Base-by-base conservation (phyloP, 768 basidiomycete genomes). In the Crepidotus variabilis region DNA sequence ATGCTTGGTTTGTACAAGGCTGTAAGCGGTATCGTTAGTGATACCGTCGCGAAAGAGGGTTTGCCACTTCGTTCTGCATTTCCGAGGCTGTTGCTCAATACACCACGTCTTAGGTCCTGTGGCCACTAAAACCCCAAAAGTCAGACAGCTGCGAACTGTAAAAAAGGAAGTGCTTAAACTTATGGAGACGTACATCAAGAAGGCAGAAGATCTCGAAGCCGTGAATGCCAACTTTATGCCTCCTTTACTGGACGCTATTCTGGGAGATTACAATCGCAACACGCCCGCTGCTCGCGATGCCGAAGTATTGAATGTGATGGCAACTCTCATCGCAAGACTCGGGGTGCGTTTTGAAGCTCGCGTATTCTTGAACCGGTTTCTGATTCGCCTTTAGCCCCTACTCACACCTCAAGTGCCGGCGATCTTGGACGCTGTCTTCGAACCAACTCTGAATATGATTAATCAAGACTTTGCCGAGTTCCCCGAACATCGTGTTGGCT, bases 401-500 rank as follows among this genome's bases (percentile, higher is more conserved):
- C 80, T 98, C 53, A 96, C 90, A 9, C 90, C 94, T 5, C 94
- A 98, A 83, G 89, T 98, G 16, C 90, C 92, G 2, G 90, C 96
- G 8, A 90, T 97, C 57, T 81, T 99, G 50, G 96, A 98, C 65
- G 94, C 96, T 9, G 92, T 98, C 49, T 98, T 99, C 67, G 95
- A 98, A 71, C 91, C 92, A 46, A 99, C 97, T 3, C 75, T 99
- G 57, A 88, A 86, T 64, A 99, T 98, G 97, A 99, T 99, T 70
- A 98, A 98, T 72, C 92, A 97, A 79, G 96, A 99, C 77, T 96
- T 98, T 63, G 78, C 95, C n/a, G 97, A 98, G 72, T 99, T 83
- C 76, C 97, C 97, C 8, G 97, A 99, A 69, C 96, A 98, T 69
- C 91, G 97, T 57, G 87, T 88, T 39, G 96, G 94, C 54, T 96